These are phyloP conservation scores for Usnea hakonensis DNA, from an alignment of 495 filamentous ascomycete genomes.

Conservation along the genomic window DNA sequence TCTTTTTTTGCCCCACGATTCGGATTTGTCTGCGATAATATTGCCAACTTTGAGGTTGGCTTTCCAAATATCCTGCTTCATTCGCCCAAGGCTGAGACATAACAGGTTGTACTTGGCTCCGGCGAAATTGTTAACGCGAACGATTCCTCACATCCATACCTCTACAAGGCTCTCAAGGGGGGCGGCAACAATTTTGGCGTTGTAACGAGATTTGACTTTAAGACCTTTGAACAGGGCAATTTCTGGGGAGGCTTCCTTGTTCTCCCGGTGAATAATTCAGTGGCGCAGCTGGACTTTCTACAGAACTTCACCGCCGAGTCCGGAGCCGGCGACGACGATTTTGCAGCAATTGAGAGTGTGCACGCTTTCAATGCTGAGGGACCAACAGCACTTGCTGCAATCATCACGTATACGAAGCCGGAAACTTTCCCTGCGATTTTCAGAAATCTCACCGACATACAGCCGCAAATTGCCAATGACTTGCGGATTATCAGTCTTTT, in stretches of 20 bases:
- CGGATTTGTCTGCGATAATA: slow-evolving; percentile 24
- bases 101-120: slow-evolving; percentile 34
- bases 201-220: slow-evolving; percentile 24
- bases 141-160: slow-evolving; percentile 26
- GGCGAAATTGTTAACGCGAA: slow-evolving; percentile 31
- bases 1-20: slow-evolving; percentile 20
- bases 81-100: not conserved
- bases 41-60: slow-evolving; percentile 17
- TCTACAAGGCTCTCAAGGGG: slow-evolving; percentile 39
- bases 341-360: slow-evolving; percentile 8
- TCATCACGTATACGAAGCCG: slow-evolving; percentile 9
- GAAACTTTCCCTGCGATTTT: not conserved
- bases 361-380: slow-evolving; percentile 1
- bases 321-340: not conserved
- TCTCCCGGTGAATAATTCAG: not conserved
- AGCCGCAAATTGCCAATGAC: slow-evolving; percentile 5
- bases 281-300: not conserved
- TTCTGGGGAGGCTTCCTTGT: slow-evolving; percentile 19
- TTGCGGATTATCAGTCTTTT: slow-evolving; percentile 8
- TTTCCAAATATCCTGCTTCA: not conserved
- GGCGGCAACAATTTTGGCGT: slow-evolving; percentile 30
- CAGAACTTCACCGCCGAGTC: not conserved
- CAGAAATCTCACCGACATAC: not conserved
- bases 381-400: not conserved
- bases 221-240: slow-evolving; percentile 20